Evolutionary conservation across 371 early-diverging fungal species (phyloP), one percentile per base, ranked within the genome.

Genomic region (Racocetra persica): DNA sequence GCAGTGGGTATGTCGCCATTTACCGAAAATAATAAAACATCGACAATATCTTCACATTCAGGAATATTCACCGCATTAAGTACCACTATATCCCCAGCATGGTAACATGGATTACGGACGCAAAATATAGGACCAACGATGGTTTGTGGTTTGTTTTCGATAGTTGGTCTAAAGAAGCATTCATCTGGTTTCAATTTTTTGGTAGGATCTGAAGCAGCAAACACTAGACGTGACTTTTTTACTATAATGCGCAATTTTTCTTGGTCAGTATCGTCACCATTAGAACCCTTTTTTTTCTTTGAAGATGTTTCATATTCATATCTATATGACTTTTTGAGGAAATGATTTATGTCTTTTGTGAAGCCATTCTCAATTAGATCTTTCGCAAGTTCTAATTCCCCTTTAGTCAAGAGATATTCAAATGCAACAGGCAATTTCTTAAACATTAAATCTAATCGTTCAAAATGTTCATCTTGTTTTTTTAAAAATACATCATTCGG

Each of bases 51-150:
- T 24, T 77, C 82, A 13, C 95, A 81, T n/a, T 89, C 86, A 2
- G 87, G 87, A 28, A 84, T 79, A 72, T 94, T 86, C 2, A 95
- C 94, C 0, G 91, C 93, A 2, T 86, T 86, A 5, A 93, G 93
- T 1, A 92, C 86, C 32, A 93, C 88, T 0, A 95, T 82, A 84
- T 97, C 97, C 7, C 97, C 95, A 0, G 96, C 95, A 83, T 95
- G 95, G 77, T 95, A 88, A 41, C 91, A 91, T 0, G 97, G 97
- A 41, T 91, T 91, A 14, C 94, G 89, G 13, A 88, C 88, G 0
- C 89, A 92, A 1, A 63, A 63, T 28, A 63, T 63, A 7, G 63
- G 63, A 0, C 63, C 63, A 14, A 63, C 8, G 26, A 63, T 63
- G 0, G 63, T 63, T 6, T 6, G n/a, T 14, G 63, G 63, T 63